phyloP scores from a whole-genome alignment of 306 rosid species.

The Medicago ruthenica region DNA sequence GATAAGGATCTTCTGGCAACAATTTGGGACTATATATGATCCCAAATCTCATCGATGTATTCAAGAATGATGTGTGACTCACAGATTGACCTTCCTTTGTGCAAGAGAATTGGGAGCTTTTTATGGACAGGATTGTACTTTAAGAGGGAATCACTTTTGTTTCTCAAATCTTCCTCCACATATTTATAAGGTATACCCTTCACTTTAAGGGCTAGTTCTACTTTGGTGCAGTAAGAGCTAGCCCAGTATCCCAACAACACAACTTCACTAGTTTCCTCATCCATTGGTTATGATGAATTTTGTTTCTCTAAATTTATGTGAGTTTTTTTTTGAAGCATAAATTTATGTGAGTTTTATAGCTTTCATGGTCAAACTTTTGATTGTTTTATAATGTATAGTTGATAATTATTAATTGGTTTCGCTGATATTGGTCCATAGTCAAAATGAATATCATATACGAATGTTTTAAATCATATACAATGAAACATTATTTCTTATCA shows the following conservation, averaged over 20 bases:
- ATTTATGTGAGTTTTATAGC: neutral
- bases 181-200: constrained; percentile 55
- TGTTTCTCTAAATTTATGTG: neutral
- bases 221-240: constrained; percentile 39
- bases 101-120: constrained; percentile 53
- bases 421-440: neutral
- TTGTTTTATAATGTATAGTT: neutral
- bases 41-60: constrained; percentile 55
- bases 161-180: constrained; percentile 47
- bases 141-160: constrained; percentile 51
- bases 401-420: neutral
- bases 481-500: too few relatives aligned
- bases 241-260: constrained; percentile 46
- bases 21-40: constrained; percentile 43
- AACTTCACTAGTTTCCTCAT: constrained; percentile 43
- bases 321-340: too few relatives aligned
- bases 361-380: neutral
- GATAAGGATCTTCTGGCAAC: constrained; percentile 49
- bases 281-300: constrained; percentile 21
- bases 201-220: constrained; percentile 48
- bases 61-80: constrained; percentile 54
- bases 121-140: constrained; percentile 50
- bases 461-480: too few relatives aligned
- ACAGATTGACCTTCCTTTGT: constrained; percentile 44
- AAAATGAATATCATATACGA: too few relatives aligned